phyloP scores from a whole-genome alignment of 306 rosid species.

The Trifolium subterraneum region DNA sequence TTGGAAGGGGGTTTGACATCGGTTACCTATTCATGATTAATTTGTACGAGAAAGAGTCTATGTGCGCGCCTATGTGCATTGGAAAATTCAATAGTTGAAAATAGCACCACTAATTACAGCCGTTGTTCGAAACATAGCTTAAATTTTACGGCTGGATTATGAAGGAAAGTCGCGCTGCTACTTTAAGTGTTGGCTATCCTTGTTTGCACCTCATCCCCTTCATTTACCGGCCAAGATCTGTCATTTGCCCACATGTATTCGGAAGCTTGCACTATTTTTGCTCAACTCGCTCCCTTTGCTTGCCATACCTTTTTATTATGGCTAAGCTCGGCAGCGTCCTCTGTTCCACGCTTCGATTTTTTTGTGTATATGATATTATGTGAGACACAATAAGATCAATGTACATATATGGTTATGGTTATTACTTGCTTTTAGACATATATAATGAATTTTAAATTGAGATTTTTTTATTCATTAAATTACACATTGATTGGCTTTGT shows the following conservation, averaged over 20 bases:
- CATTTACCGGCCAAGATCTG: neutral
- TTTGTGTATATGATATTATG: neutral
- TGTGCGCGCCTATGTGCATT: neutral
- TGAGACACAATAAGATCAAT: neutral
- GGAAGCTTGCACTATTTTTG: neutral
- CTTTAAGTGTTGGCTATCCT: neutral
- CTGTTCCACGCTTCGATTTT: neutral
- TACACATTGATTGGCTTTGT: conserved; percentile 2
- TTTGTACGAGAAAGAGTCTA: neutral
- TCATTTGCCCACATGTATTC: neutral
- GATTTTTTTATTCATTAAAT: conserved; percentile 19
- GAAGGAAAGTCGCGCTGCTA: neutral
- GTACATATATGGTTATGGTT: conserved; percentile 2
- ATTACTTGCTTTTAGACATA: conserved; percentile 1
- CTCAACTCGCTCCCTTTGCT: neutral
- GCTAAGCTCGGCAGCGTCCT: neutral
- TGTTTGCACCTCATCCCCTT: neutral
- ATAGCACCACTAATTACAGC: neutral
- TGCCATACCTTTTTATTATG: too few relatives aligned
- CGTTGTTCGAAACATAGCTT: neutral
- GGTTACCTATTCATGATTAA: conserved; percentile 6
- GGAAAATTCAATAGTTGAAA: neutral
- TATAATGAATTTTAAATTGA: conserved; percentile 4
- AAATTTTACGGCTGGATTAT: neutral
- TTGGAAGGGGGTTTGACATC: conserved; percentile 1